Conservation (phyloP, 345 rosid genomes). For the Brassica juncea region DNA sequence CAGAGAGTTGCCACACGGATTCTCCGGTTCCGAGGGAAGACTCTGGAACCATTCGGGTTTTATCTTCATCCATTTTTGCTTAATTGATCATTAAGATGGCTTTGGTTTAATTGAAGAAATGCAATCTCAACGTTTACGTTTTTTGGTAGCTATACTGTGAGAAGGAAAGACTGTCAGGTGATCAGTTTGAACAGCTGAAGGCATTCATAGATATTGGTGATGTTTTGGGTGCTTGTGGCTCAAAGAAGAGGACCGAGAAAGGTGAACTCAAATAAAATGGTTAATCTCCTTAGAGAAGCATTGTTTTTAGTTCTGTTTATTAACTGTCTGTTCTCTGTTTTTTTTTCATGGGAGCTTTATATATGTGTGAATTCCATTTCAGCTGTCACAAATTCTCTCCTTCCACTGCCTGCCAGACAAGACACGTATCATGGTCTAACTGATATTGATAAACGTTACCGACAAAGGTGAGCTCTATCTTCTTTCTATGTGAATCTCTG, state of each 20-base stretch:
- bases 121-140: background rate
- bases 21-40: constrained; percentile 57
- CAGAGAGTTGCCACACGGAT: background rate
- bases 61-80: background rate
- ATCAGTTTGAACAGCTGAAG: constrained; percentile 77
- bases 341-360: constrained; percentile 84
- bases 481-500: background rate
- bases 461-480: constrained; percentile 62
- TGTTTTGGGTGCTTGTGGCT: constrained; percentile 79
- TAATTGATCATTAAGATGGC: background rate
- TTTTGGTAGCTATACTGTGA: constrained; percentile 74
- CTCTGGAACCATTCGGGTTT: constrained; percentile 86
- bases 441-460: constrained; percentile 89
- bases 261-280: constrained; percentile 44
- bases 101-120: background rate
- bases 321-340: constrained; percentile 2
- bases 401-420: constrained; percentile 66
- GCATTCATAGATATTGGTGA: constrained; percentile 83
- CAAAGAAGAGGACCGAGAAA: constrained; percentile 92
- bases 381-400: constrained; percentile 83
- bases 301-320: background rate
- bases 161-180: constrained; percentile 70
- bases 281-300: background rate
- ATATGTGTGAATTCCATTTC: constrained; percentile 73
- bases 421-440: constrained; percentile 54